Evolutionary conservation across 2,329 filamentous ascomycete genomes (phyloP).

Genomic region (Hypoxylon sp.): DNA sequence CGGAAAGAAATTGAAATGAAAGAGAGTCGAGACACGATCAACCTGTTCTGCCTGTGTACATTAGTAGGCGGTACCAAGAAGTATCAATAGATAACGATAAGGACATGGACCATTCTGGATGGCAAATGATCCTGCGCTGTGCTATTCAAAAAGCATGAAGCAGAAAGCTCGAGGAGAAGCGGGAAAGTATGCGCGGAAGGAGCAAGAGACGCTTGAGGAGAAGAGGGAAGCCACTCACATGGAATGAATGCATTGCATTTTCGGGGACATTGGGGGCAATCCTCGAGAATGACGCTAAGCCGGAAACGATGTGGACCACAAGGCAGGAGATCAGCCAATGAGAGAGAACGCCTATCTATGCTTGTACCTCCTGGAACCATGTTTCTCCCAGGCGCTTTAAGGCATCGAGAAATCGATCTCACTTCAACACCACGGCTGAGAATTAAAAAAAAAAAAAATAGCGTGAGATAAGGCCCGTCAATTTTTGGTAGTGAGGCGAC

Average conservation of each 20-base stretch:
- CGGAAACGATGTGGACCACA: constrained; percentile 24
- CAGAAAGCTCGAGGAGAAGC: constrained; percentile 20
- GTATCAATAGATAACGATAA: constrained; percentile 35
- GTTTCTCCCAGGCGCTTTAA: constrained; percentile 25
- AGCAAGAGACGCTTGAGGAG: constrained; percentile 23
- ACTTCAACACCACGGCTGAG: constrained; percentile 33
- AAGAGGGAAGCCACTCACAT: constrained; percentile 41
- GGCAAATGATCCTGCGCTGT: constrained; percentile 28
- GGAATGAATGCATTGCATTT: constrained; percentile 34
- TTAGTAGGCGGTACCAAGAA: constrained; percentile 19
- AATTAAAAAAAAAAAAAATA: constrained; percentile 20
- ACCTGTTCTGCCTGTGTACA: constrained; percentile 34
- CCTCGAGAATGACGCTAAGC: constrained; percentile 35
- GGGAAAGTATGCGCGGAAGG: constrained; percentile 34
- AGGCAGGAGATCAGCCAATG: constrained; percentile 33
- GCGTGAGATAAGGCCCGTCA: constrained; percentile 14
- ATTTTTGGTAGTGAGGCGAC: constrained; percentile 25
- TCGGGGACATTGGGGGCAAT: constrained; percentile 33
- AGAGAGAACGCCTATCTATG: constrained; percentile 13
- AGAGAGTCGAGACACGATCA: constrained; percentile 37
- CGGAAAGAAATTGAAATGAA: constrained; percentile 38
- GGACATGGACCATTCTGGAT: constrained; percentile 24
- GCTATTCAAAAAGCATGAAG: constrained; percentile 27
- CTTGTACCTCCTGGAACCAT: constrained; percentile 32
- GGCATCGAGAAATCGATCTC: constrained; percentile 32